phyloP scores from a whole-genome alignment of 371 early-diverging fungal genomes.

The Blakeslea trispora region DNA sequence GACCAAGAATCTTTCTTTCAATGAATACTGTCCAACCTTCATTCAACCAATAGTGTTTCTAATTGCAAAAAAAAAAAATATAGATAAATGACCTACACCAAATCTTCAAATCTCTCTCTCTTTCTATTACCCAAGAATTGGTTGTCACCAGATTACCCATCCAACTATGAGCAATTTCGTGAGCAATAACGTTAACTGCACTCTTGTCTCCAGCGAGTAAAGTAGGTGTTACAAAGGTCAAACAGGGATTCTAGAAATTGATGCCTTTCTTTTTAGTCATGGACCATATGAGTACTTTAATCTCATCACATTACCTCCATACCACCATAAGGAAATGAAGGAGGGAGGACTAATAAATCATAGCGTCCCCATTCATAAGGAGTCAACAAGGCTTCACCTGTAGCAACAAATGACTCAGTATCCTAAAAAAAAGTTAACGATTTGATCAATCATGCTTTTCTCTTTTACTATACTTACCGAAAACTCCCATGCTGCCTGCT shows the following conservation, averaged over 20 bases:
- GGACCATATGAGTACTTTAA: background rate
- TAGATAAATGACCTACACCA: too few species aligned
- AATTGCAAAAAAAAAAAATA: background rate
- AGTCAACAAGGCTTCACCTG: constrained; percentile 83
- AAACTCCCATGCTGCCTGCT: constrained; percentile 94
- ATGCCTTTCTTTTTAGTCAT: too few species aligned
- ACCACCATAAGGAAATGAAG: constrained; percentile 92
- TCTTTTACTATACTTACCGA: constrained; percentile 19
- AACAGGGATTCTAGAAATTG: constrained; percentile 76
- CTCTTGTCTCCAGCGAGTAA: constrained; percentile 89
- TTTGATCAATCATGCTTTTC: background rate
- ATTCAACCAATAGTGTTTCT: constrained; percentile 88
- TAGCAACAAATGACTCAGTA: constrained; percentile 84
- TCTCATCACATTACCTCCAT: constrained; percentile 74
- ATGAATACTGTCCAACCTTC: constrained; percentile 95
- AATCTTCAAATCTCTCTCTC: too few species aligned
- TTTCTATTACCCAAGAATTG: constrained; percentile 72
- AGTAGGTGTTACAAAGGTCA: constrained; percentile 89
- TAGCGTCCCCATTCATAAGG: constrained; percentile 98
- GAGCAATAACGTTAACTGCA: constrained; percentile 94
- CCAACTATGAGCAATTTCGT: constrained; percentile 97
- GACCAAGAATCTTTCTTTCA: constrained; percentile 88
- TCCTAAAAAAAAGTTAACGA: constrained; percentile 41
- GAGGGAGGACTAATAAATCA: constrained; percentile 85
- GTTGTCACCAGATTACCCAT: constrained; percentile 96